Percentiles rank a stretch among this genome's conserved stretches.
phyloP scores from a whole-genome alignment of 2,329 filamentous ascomycete genomes.

The Fusarium burgessii region DNA sequence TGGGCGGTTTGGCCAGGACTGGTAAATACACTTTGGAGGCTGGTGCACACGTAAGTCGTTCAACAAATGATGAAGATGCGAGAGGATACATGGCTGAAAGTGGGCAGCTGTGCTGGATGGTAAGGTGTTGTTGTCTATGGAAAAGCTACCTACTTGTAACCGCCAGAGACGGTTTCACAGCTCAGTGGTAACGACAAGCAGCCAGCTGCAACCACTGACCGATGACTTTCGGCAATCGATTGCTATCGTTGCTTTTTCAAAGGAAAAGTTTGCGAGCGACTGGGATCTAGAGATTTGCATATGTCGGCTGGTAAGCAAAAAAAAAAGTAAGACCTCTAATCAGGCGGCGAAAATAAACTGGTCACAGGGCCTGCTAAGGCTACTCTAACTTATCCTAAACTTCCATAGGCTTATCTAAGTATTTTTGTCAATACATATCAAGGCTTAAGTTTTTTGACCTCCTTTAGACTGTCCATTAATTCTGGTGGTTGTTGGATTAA shows the following conservation, averaged over 20 bases:
- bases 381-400: too few relatives aligned
- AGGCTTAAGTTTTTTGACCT: too few relatives aligned
- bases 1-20: background rate
- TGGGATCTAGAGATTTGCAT: slow-evolving; percentile 9
- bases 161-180: background rate
- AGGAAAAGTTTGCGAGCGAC: slow-evolving; percentile 19
- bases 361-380: too few relatives aligned
- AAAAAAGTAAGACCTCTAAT: too few relatives aligned
- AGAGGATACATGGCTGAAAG: background rate
- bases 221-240: slow-evolving; percentile 1
- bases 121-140: too few relatives aligned
- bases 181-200: slow-evolving; percentile 21
- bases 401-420: too few relatives aligned
- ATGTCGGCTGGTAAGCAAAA: background rate
- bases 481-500: background rate
- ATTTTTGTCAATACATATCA: too few relatives aligned
- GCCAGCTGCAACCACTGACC: slow-evolving; percentile 14
- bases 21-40: background rate
- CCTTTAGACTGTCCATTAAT: background rate
- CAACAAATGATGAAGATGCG: background rate
- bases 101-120: too few relatives aligned
- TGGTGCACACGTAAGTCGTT: background rate
- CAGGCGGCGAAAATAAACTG: too few relatives aligned
- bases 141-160: background rate
- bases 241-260: background rate